Evolutionary conservation across 176 grass and related monocot species (phyloP), one percentile per base, ranked within the genome.

Genomic region (Phoenix roebelenii): DNA sequence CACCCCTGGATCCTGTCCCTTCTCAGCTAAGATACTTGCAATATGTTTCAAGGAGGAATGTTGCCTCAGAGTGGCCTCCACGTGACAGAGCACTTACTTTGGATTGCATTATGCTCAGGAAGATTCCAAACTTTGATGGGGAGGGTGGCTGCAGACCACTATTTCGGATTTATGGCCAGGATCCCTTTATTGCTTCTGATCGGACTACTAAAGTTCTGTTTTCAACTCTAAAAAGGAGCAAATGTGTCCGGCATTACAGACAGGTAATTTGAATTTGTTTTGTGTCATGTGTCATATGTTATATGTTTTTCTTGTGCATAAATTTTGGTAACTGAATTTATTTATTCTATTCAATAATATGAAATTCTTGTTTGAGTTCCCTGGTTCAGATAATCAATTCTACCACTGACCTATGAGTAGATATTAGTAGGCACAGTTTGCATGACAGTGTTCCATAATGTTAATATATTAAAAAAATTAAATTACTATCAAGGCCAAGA

Each of bases 11-110:
- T 76, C 72, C 92, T 4, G 68, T 87, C 72, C 86, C 91, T 51
- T 96, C 91, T 74, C 91, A 96, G 63, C 70, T 90, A 35, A 90
- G 91, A 82, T 96, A 96, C 59, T 72, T 96, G 78, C 77, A 61
- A 25, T 96, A 96, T 78, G 78, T 96, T 67, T 90, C 81, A 1
- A 86, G 52, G 29, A 80, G 81, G 74, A 93, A 84, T 85, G 86
- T 80, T 76, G 76, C 77, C 62, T 80, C 68, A 22, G 81, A 96
- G 66, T 96, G 92, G 92, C 87, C 92, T 72, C 87, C 83, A 35
- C 49, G 51, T 82, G 80, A 96, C 66, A 82, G 87, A 72, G 78
- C 78, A 29, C 65, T 90, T 25, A 90, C 86, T 25, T 66, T 96
- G 74, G 81, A 96, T 52, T 86, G 75, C 63, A 35, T 96, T 44